Evolutionary conservation across 164 flowering plant genomes (phyloP).

Genomic region (Vitis rotundifolia): DNA sequence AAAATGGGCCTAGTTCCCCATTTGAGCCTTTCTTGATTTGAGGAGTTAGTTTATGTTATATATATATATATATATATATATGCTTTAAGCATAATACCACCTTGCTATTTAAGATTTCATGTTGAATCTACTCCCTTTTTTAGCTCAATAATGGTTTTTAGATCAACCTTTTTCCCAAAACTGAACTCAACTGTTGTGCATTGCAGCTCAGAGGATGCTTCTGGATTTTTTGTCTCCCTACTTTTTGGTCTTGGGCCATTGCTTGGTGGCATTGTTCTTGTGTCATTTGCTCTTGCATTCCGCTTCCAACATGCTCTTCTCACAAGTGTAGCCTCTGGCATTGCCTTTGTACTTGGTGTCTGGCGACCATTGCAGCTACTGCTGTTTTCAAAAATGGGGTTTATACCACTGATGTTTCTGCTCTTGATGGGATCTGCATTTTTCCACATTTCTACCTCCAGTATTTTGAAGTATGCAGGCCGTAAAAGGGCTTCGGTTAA

Average conservation of each 20-base stretch:
- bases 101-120: too few species aligned
- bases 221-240: constrained; percentile 81
- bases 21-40: too few species aligned
- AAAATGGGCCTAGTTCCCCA: too few species aligned
- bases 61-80: too few species aligned
- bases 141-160: too few species aligned
- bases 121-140: too few species aligned
- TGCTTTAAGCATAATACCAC: too few species aligned
- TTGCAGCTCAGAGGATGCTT: constrained; percentile 81
- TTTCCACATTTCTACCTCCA: constrained; percentile 51
- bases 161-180: not conserved
- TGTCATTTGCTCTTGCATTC: constrained; percentile 73
- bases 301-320: constrained; percentile 80
- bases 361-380: constrained; percentile 92
- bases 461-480: constrained; percentile 38
- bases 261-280: constrained; percentile 73
- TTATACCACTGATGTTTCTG: constrained; percentile 48
- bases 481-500: constrained; percentile 55
- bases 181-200: not conserved
- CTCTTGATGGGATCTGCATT: constrained; percentile 50
- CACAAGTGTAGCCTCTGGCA: constrained; percentile 82
- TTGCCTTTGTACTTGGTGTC: constrained; percentile 81
- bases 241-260: constrained; percentile 96
- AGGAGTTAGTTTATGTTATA: too few species aligned
- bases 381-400: constrained; percentile 63